phyloP scores from a whole-genome alignment of 1,284 basidiomycete species.

The Flammula alnicola region DNA sequence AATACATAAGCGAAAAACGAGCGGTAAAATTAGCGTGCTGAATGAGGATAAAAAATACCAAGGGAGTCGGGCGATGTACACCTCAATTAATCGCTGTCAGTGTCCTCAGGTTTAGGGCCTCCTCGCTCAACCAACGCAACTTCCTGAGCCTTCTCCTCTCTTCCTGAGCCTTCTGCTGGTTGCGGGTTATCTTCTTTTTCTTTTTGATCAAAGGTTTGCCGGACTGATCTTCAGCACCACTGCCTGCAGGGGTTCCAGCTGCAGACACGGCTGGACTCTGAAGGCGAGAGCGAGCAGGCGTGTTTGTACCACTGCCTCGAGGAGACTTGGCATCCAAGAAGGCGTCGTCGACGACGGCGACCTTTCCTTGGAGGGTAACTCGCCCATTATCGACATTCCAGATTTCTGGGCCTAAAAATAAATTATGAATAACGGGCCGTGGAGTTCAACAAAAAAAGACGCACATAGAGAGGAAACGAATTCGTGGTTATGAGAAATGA shows the following conservation, averaged over 20 bases:
- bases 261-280: slow-evolving; percentile 69
- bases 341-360: slow-evolving; percentile 83
- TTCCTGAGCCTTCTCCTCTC: slow-evolving; percentile 82
- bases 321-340: slow-evolving; percentile 64
- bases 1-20: too few relatives aligned
- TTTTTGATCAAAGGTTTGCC: slow-evolving; percentile 60
- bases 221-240: slow-evolving; percentile 67
- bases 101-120: slow-evolving; percentile 84
- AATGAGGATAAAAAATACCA: too few relatives aligned
- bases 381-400: slow-evolving; percentile 83
- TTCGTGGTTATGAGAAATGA: slow-evolving; percentile 96
- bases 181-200: slow-evolving; percentile 92
- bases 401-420: slow-evolving; percentile 70
- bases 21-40: too few relatives aligned
- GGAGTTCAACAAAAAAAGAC: slow-evolving; percentile 25
- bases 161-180: slow-evolving; percentile 88
- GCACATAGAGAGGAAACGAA: slow-evolving; percentile 87
- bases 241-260: slow-evolving; percentile 70
- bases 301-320: slow-evolving; percentile 73
- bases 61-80: slow-evolving; percentile 1
- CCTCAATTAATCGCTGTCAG: slow-evolving; percentile 54
- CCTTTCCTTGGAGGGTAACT: slow-evolving; percentile 89
- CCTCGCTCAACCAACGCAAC: slow-evolving; percentile 83
- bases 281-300: slow-evolving; percentile 65
- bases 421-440: slow-evolving; percentile 13